A percentile compares a stretch with the other conserved stretches of the same genome.
Conservation (phyloP, 169 alveolate genomes). For the Plasmodium chabaudi region DNA sequence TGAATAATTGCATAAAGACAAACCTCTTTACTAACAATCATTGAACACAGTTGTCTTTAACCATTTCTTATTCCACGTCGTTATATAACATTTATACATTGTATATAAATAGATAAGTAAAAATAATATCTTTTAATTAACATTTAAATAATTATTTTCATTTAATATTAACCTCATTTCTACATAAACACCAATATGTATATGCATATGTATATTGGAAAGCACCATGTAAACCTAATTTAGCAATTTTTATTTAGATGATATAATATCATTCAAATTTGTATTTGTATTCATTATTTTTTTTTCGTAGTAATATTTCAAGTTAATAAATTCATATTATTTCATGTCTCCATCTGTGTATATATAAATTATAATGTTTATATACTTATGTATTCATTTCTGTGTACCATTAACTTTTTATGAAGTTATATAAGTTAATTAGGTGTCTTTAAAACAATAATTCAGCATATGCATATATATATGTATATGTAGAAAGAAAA, state of each 20-base stretch:
- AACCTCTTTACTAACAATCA: background rate
- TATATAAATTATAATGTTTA: background rate
- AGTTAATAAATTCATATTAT: constrained; percentile 4
- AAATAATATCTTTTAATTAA: constrained; percentile 40
- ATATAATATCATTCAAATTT: constrained; percentile 36
- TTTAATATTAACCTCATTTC: background rate
- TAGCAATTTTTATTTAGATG: constrained; percentile 5
- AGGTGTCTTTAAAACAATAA: constrained; percentile 1
- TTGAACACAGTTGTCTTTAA: background rate
- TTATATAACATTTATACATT: constrained; percentile 11
- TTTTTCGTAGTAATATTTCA: constrained; percentile 1
- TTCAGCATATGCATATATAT: background rate
- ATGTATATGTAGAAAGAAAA: background rate
- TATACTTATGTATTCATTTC: background rate
- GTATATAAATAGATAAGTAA: constrained; percentile 8
- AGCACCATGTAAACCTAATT: background rate
- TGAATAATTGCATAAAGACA: background rate
- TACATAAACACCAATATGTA: background rate
- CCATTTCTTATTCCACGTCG: background rate
- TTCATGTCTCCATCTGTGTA: constrained; percentile 1
- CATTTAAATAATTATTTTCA: constrained; percentile 28
- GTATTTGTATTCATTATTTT: background rate
- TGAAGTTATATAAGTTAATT: background rate
- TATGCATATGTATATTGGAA: background rate
- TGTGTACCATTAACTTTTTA: background rate